Percentiles rank a stretch among this genome's conserved stretches.
Evolutionary conservation across 208 protist genomes (phyloP).

Genomic region (Crithidia mellificae): DNA sequence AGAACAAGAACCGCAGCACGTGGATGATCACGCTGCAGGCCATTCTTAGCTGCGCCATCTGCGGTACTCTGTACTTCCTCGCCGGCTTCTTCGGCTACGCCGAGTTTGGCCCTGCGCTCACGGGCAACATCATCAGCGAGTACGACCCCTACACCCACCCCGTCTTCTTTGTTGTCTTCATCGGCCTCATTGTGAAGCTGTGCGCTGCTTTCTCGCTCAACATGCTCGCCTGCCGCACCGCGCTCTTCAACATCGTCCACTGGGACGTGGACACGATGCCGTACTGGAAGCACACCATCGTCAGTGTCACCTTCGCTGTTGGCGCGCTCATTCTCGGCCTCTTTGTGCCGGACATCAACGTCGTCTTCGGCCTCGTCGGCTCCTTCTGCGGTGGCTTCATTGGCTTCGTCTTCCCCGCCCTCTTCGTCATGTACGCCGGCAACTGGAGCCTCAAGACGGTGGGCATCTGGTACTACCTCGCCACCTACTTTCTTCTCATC

Average conservation of each 20-base stretch:
- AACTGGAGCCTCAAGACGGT: conserved; percentile 24
- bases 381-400: conserved; percentile 69
- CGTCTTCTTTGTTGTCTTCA: conserved; percentile 60
- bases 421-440: conserved; percentile 71
- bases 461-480: conserved; percentile 25
- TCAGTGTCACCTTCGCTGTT: conserved; percentile 37
- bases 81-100: conserved; percentile 84
- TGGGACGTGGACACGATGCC: conserved; percentile 40
- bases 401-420: conserved; percentile 75
- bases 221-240: conserved; percentile 59
- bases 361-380: conserved; percentile 76
- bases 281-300: conserved; percentile 53
- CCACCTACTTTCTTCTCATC: conserved; percentile 44
- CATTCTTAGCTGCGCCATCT: conserved; percentile 43
- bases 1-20: too few species aligned
- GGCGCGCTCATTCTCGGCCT: conserved; percentile 56
- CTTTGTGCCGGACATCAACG: conserved; percentile 69
- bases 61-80: conserved; percentile 64
- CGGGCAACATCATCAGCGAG: conserved; percentile 47
- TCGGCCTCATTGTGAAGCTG: conserved; percentile 69
- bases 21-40: conserved; percentile 70
- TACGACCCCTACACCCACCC: conserved; percentile 64
- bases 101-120: conserved; percentile 59
- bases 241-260: conserved; percentile 29
- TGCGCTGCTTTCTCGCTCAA: conserved; percentile 65